Percentiles rank a stretch among this genome's conserved stretches.
These are phyloP conservation scores for Apophysomyces trapeziformis DNA, from an alignment of 371 early-diverging fungal species.

Conservation along the genomic window DNA sequence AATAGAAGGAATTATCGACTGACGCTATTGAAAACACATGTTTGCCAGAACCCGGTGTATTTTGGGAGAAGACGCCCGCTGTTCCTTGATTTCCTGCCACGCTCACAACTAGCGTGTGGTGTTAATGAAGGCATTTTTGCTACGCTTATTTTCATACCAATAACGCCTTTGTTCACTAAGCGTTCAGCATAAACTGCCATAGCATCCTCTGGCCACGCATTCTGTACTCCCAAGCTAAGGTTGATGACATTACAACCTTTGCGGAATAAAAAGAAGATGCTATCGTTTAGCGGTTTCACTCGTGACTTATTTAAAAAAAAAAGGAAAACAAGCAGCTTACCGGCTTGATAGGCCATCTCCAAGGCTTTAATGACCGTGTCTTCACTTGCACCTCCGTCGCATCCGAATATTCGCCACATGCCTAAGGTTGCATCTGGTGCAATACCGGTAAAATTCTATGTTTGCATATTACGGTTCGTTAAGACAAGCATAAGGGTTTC, in stretches of 20 bases:
- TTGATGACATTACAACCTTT: conserved; percentile 36
- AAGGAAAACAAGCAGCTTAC: conserved; percentile 18
- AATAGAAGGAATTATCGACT: conserved; percentile 49
- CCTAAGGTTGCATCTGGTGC: conserved; percentile 44
- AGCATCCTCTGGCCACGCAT: conserved; percentile 40
- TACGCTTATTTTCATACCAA: conserved; percentile 22
- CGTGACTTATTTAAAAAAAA: too few relatives aligned
- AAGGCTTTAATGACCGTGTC: conserved; percentile 65
- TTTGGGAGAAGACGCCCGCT: conserved; percentile 50
- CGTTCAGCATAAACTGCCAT: conserved; percentile 44
- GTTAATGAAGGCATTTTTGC: background rate
- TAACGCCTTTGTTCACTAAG: conserved; percentile 24
- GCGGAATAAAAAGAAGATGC: background rate
- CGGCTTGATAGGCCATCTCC: conserved; percentile 49
- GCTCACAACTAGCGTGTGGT: conserved; percentile 39
- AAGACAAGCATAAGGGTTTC: background rate
- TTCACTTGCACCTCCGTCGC: conserved; percentile 56
- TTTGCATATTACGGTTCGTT: background rate
- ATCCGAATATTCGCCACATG: conserved; percentile 64
- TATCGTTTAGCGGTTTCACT: too few relatives aligned
- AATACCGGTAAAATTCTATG: conserved; percentile 9
- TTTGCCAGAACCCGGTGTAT: conserved; percentile 50
- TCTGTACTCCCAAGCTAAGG: conserved; percentile 30
- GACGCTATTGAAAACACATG: conserved; percentile 66
- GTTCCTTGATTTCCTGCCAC: conserved; percentile 66